Conservation (phyloP, 352 stramenopile species). For the Phytophthora europaea region DNA sequence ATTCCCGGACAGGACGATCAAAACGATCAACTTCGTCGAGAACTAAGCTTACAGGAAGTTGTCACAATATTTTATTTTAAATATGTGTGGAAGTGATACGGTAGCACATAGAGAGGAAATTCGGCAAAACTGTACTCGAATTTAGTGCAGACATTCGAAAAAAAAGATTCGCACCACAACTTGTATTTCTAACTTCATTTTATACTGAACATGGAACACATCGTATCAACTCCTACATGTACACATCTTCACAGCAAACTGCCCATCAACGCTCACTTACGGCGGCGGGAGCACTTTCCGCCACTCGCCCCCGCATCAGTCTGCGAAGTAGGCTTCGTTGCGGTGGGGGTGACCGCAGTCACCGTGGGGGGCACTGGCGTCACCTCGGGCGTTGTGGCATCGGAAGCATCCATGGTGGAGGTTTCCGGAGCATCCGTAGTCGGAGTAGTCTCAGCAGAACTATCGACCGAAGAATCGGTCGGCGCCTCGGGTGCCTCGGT, state of each 20-base stretch:
- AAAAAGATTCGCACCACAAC: not conserved
- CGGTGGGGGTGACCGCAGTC: slow-evolving; percentile 17
- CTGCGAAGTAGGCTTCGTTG: slow-evolving; percentile 19
- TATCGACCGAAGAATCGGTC: slow-evolving; percentile 1
- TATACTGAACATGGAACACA: slow-evolving; percentile 12
- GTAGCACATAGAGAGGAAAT: too few relatives aligned
- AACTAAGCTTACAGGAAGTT: slow-evolving; percentile 42
- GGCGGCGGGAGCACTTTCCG: slow-evolving; percentile 39
- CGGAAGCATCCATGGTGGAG: slow-evolving; percentile 23
- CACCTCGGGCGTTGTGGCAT: slow-evolving; percentile 19
- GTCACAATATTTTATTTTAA: too few relatives aligned
- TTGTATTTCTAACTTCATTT: not conserved
- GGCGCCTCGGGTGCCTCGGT: slow-evolving; percentile 16
- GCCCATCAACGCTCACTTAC: slow-evolving; percentile 18
- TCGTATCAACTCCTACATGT: not conserved
- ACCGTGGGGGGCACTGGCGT: slow-evolving; percentile 17
- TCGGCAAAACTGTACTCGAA: not conserved
- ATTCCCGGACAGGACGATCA: slow-evolving; percentile 49
- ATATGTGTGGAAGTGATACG: too few relatives aligned
- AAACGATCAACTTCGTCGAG: slow-evolving; percentile 48
- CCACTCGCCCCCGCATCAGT: slow-evolving; percentile 14
- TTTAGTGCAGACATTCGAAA: not conserved
- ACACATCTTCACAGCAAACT: not conserved
- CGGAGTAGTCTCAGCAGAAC: slow-evolving; percentile 7
- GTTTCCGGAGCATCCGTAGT: slow-evolving; percentile 11